Percentiles rank a stretch among this genome's conserved stretches.
These are phyloP conservation scores for Pseudoneurospora amorphoporcata DNA, from an alignment of 495 filamentous ascomycete genomes.

Conservation along the genomic window DNA sequence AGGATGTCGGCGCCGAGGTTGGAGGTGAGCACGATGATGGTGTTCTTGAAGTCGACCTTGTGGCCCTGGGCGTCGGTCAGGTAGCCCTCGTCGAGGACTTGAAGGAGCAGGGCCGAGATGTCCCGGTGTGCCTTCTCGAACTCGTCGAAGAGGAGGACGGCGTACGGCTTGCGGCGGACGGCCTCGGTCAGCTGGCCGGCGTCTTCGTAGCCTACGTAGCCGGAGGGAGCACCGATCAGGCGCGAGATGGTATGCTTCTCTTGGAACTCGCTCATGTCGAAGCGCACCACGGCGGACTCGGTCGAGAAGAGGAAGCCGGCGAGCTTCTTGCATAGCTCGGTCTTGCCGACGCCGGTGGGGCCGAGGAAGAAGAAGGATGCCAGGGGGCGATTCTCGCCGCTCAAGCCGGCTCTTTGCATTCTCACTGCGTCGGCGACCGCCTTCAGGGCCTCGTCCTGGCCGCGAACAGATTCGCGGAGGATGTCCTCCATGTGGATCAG, in stretches of 20 bases:
- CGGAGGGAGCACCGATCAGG: slow-evolving; percentile 84
- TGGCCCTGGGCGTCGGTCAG: slow-evolving; percentile 92
- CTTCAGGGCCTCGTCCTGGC: slow-evolving; percentile 86
- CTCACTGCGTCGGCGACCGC: slow-evolving; percentile 89
- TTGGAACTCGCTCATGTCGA: slow-evolving; percentile 97
- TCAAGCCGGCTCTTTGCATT: slow-evolving; percentile 86
- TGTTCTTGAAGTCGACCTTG: slow-evolving; percentile 92
- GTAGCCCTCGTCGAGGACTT: slow-evolving; percentile 94
- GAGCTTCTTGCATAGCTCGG: slow-evolving; percentile 93
- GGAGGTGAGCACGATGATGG: slow-evolving; percentile 89
- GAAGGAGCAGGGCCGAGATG: slow-evolving; percentile 85
- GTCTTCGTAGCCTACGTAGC: slow-evolving; percentile 95
- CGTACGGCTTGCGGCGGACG: slow-evolving; percentile 89
- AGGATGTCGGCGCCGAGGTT: slow-evolving; percentile 79
- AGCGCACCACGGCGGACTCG: slow-evolving; percentile 72
- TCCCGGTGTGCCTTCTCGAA: slow-evolving; percentile 97
- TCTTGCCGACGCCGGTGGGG: slow-evolving; percentile 94
- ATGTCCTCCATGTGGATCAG: slow-evolving; percentile 91
- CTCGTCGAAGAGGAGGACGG: slow-evolving; percentile 89
- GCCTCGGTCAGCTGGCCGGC: slow-evolving; percentile 95
- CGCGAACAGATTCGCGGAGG: slow-evolving; percentile 72
- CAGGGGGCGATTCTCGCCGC: slow-evolving; percentile 79
- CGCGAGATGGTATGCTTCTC: slow-evolving; percentile 94
- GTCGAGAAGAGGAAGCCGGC: slow-evolving; percentile 88
- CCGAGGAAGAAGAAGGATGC: slow-evolving; percentile 97